Percentiles rank a stretch among this genome's conserved stretches.
These are phyloP conservation scores for Mucor indicus DNA, from an alignment of 371 early-diverging fungal genomes.

Conservation along the genomic window DNA sequence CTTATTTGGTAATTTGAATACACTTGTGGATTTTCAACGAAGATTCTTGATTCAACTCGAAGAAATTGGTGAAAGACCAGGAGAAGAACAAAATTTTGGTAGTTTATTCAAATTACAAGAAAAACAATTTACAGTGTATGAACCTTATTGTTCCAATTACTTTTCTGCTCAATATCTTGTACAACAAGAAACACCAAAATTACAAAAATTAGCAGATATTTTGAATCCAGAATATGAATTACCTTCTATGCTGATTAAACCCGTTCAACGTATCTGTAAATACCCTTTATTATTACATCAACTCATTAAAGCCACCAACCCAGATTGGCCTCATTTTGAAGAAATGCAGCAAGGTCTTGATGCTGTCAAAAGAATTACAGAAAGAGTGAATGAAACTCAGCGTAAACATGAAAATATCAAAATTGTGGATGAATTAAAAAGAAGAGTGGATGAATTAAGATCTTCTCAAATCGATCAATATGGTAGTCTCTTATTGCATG, in stretches of 20 bases:
- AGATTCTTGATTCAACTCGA: constrained; percentile 93
- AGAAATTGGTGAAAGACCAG: constrained; percentile 64
- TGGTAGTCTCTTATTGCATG: constrained; percentile 81
- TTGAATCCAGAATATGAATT: constrained; percentile 84
- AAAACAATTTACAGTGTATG: constrained; percentile 87
- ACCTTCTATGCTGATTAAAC: constrained; percentile 92
- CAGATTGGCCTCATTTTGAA: constrained; percentile 63
- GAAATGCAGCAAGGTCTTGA: constrained; percentile 81
- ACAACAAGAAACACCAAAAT: constrained; percentile 42
- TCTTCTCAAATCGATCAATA: constrained; percentile 50
- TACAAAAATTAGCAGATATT: constrained; percentile 58
- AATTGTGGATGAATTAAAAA: constrained; percentile 72
- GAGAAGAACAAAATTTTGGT: constrained; percentile 90
- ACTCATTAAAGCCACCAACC: constrained; percentile 73
- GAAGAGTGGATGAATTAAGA: constrained; percentile 58
- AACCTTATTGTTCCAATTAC: constrained; percentile 93
- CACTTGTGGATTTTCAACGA: constrained; percentile 93
- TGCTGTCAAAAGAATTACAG: constrained; percentile 82
- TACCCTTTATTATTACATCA: constrained; percentile 90
- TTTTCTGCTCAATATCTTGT: constrained; percentile 67
- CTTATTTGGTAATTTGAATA: constrained; percentile 89
- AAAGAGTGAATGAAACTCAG: constrained; percentile 88
- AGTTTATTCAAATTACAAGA: constrained; percentile 73
- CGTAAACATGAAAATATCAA: constrained; percentile 83
- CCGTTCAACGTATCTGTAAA: constrained; percentile 96